Evolutionary conservation across 2,329 filamentous ascomycete genomes (phyloP), one percentile per base, ranked within the genome.

Genomic region (Aspergillus persii): DNA sequence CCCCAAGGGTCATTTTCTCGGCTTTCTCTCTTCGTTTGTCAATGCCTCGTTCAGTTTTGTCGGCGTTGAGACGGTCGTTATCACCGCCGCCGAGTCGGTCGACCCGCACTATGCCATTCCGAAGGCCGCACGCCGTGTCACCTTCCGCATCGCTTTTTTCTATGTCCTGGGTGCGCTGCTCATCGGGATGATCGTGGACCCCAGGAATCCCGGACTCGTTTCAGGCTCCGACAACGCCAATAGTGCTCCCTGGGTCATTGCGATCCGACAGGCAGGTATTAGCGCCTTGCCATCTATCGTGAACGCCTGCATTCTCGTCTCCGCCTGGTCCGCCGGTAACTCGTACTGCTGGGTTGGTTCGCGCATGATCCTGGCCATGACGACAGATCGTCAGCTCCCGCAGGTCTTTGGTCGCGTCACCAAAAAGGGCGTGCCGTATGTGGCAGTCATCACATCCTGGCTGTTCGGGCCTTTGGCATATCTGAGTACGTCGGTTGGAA

Each of bases 321-420:
- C 73, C 12, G 75, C 75, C 15, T 78, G 75, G 74, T 76, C 74
- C 2, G 75, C 76, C 0, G 76, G 75, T 18, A 77, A 77, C 61
- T 77, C 76, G 1, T 77, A 77, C 66, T 77, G 74, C 67, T 78
- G 75, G 46, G 78, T 84, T 1, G 85, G 84, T 30, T 86, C 85
- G 0, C 81, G 86, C 50, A 83, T 85, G 36, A 76, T 88, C 4
- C 84, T 86, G 62, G 84, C 82, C 3, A 75, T 88, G 56, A 85
- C 86, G 0, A 79, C 86, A 12, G 85, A 87, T 71, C 75, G 77
- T 23, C 85, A 87, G 61, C 82, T 86, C 0, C 85, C 85, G 0
- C 76, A 78, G 49, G 67, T 87, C 63, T 86, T 87, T 66, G 74
- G 84, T 50, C 77, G 81, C 27, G 83, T 82, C 1, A 81, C 76